A percentile compares a stretch with the other conserved stretches of the same genome.
Conservation (phyloP, 1,284 basidiomycete species). For the Puccinia sorghi region DNA sequence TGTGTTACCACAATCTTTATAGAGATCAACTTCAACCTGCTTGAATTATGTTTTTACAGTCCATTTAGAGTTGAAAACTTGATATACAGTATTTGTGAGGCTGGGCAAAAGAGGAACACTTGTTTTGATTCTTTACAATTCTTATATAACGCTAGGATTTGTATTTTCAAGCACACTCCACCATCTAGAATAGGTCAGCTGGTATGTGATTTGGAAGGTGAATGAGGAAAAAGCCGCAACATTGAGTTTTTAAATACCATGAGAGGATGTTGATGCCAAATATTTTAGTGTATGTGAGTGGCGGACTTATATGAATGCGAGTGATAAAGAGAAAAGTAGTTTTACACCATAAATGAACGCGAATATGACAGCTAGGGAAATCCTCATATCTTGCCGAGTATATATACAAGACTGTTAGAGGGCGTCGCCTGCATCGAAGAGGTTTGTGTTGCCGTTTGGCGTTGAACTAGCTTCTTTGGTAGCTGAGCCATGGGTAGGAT, state of each 20-base stretch:
- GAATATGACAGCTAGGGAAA: constrained; percentile 10
- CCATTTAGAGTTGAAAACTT: neutral
- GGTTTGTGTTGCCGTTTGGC: constrained; percentile 28
- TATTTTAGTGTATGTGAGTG: neutral
- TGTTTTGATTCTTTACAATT: neutral
- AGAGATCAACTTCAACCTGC: too few species aligned
- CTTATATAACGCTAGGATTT: neutral
- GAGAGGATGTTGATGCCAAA: neutral
- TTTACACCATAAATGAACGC: neutral
- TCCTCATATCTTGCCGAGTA: neutral
- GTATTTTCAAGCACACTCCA: neutral
- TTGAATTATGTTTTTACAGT: too few species aligned
- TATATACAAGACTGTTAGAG: constrained; percentile 24
- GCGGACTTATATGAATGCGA: neutral
- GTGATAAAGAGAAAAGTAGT: neutral
- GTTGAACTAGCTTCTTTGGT: constrained; percentile 7
- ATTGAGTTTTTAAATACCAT: neutral
- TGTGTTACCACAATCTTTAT: too few species aligned
- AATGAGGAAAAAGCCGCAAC: neutral
- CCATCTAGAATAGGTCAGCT: neutral
- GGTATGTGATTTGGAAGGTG: neutral
- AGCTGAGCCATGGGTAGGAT: neutral
- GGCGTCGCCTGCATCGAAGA: constrained; percentile 49
- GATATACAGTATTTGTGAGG: neutral
- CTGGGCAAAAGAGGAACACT: neutral